Percentiles rank a stretch among this genome's conserved stretches.
Evolutionary conservation across 768 basidiomycete species (phyloP).

Genomic region (Tricholoma furcatifolium): DNA sequence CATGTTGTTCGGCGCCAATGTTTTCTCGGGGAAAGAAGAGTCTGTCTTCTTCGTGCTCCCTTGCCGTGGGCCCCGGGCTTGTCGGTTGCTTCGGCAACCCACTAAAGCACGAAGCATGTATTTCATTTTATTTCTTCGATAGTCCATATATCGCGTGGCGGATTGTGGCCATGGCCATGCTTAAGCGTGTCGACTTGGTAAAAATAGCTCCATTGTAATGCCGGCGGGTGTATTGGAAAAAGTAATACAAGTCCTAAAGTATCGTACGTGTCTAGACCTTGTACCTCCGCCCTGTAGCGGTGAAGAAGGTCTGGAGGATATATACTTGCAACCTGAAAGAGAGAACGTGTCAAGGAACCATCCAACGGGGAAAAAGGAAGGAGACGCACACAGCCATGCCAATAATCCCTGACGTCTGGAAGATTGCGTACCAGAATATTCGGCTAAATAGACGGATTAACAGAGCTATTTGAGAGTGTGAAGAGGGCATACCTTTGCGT

Average conservation of each 20-base stretch:
- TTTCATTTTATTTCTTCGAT: no score
- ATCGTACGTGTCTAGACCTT: slow-evolving; percentile 60
- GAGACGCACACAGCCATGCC: slow-evolving; percentile 83
- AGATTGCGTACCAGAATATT: slow-evolving; percentile 90
- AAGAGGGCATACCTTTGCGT: slow-evolving; percentile 67
- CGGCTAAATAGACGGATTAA: slow-evolving; percentile 46
- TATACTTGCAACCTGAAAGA: slow-evolving; percentile 78
- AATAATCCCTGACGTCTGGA: slow-evolving; percentile 76
- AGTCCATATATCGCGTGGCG: no score
- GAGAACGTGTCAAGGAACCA: background rate
- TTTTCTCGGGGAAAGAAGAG: no score
- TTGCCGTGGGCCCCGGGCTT: no score
- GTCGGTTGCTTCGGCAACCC: no score
- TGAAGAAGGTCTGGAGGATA: slow-evolving; percentile 94
- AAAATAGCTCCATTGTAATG: no score
- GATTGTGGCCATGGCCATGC: no score
- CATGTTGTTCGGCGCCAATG: background rate
- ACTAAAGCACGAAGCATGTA: no score
- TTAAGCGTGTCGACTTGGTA: no score
- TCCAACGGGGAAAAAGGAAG: background rate
- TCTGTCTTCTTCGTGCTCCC: no score
- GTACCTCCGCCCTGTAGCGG: slow-evolving; percentile 86
- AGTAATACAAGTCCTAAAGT: no score
- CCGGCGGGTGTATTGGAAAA: no score
- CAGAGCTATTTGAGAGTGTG: background rate